Base-by-base conservation (phyloP, 2,329 filamentous ascomycete genomes). In the Rutstroemia sp. region DNA sequence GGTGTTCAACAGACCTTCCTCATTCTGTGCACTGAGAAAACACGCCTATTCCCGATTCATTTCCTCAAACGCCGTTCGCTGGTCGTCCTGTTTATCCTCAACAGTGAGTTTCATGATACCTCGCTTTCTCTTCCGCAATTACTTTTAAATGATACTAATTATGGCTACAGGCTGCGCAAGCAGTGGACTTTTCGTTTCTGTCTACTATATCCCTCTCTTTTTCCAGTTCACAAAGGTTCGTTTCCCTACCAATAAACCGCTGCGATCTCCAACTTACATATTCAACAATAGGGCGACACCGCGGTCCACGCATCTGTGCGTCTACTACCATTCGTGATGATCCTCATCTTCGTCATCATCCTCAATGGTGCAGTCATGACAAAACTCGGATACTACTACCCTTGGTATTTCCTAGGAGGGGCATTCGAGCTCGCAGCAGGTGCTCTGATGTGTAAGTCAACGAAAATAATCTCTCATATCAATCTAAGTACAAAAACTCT, bases 211-310 rank as follows among this genome's bases (percentile, higher is more conserved):
- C 5, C 46, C 46, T 1, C 25, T 51, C 25, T 48, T 23, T 18
- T 77, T 77, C 48, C 74, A 75, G 41, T 76, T 77, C 54, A 75
- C 77, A 48, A 71, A 74, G 16, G 42, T 45, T 21, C 9, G 18
- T 45, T 12, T 19, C 42, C 30, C 30, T 34, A 34, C 30, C 4
- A 34, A 34, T 12, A 34, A 34, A 45, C 5, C 6, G 10, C n/a
- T 16, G 4, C 42, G 10, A 12, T n/a, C 5, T 23, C 18, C n/a
- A 45, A 8, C 42, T 19, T 21, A 45, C 23, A 16, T 2, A 1
- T 45, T 23, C 18, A 12, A 19, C 14, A 45, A 45, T 23, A 45
- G 42, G 74, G 74, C 37, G 68, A 78, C 14, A 72, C 72, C 4
- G 75, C 74, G 4, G 73, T 78, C 12, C 79, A 68, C 51, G 63